Conservation (phyloP, 164 flowering plant genomes). For the Cinnamomum micranthum region DNA sequence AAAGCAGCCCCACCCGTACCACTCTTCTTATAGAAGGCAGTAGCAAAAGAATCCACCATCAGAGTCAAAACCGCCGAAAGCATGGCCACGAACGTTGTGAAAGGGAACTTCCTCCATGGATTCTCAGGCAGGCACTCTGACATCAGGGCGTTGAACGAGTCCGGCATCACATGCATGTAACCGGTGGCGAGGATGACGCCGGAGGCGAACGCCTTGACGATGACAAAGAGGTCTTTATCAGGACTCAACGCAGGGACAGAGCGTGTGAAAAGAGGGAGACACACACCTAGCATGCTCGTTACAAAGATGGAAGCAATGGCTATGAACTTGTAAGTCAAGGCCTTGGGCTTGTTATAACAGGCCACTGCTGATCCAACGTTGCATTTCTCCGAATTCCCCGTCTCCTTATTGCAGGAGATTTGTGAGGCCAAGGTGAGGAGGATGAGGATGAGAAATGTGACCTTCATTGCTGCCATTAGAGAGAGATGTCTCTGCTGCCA, state of each 20-base stretch:
- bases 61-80: constrained; percentile 15
- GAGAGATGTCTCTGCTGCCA: too few relatives aligned
- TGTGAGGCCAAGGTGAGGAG: background rate
- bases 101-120: constrained; percentile 21
- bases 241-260: constrained; percentile 10
- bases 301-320: constrained; percentile 13
- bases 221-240: constrained; percentile 7
- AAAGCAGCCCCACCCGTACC: background rate
- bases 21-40: background rate
- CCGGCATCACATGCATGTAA: constrained; percentile 24
- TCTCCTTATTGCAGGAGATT: background rate
- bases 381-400: background rate
- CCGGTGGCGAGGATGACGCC: constrained; percentile 25
- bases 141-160: constrained; percentile 11
- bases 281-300: constrained; percentile 19
- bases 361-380: background rate
- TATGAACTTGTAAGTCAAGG: constrained; percentile 11
- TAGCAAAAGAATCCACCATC: constrained; percentile 20
- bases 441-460: background rate
- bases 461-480: too few relatives aligned
- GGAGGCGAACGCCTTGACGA: constrained; percentile 19
- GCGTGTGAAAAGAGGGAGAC: constrained; percentile 12
- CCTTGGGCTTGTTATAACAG: constrained; percentile 9
- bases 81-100: constrained; percentile 22
- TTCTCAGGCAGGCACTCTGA: constrained; percentile 17